Conservation (phyloP, 352 stramenopile genomes). For the Globisporangium lucens region DNA sequence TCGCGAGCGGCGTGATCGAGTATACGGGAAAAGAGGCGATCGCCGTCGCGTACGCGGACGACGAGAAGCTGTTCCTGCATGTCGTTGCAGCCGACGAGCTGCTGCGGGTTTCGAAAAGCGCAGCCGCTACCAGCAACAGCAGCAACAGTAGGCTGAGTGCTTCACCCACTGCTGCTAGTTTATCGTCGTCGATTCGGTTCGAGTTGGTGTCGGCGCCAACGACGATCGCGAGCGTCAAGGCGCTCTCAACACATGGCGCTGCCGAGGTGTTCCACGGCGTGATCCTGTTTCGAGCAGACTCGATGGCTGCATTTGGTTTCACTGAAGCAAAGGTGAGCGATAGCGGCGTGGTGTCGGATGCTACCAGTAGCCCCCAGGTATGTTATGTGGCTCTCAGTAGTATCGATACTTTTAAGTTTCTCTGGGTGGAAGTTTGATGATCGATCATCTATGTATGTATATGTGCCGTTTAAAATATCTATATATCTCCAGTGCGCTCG, state of each 20-base stretch:
- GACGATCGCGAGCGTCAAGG: conserved; percentile 44
- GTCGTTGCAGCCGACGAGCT: conserved; percentile 17
- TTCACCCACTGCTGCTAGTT: not conserved
- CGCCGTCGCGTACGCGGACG: conserved; percentile 48
- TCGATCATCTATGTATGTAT: too few relatives aligned
- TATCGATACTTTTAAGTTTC: too few relatives aligned
- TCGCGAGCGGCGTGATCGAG: conserved; percentile 48
- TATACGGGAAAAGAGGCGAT: conserved; percentile 32
- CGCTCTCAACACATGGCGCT: conserved; percentile 21
- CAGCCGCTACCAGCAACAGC: not conserved
- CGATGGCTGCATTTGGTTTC: conserved; percentile 62
- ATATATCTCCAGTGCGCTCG: conserved; percentile 32
- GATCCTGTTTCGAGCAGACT: conserved; percentile 55
- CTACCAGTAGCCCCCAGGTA: not conserved
- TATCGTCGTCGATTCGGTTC: conserved; percentile 35
- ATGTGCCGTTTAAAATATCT: not conserved
- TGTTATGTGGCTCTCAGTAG: not conserved
- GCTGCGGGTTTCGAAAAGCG: not conserved
- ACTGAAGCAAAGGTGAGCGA: conserved; percentile 29
- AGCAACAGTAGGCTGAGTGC: not conserved
- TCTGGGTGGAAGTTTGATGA: not conserved
- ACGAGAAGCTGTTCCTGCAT: conserved; percentile 32
- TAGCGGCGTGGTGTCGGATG: not conserved
- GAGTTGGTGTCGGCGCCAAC: conserved; percentile 54
- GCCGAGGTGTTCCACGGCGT: conserved; percentile 50